phyloP scores from a whole-genome alignment of 2,329 filamentous ascomycete genomes.

The Nigrospora oryzae region DNA sequence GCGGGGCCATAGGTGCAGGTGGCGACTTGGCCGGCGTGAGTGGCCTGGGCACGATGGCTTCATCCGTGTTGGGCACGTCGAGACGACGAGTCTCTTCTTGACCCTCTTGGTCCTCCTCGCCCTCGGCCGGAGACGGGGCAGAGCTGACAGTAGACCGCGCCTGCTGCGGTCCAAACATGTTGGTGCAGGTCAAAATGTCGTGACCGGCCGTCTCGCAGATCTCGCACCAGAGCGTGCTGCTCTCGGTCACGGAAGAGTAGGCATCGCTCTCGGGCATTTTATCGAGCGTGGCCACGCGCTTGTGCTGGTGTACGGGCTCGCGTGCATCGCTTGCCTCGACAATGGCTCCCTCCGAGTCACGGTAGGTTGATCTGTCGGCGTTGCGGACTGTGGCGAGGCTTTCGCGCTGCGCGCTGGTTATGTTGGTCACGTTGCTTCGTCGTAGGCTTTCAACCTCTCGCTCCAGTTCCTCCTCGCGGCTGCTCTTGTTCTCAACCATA shows the following conservation, averaged over 20 bases:
- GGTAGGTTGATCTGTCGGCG: slow-evolving; percentile 46
- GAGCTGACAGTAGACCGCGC: slow-evolving; percentile 3
- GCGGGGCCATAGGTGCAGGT: slow-evolving; percentile 27
- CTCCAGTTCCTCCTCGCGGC: slow-evolving; percentile 77
- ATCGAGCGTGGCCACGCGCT: slow-evolving; percentile 49
- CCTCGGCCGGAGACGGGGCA: no score
- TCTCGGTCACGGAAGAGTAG: slow-evolving; percentile 63
- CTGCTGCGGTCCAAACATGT: slow-evolving; percentile 60
- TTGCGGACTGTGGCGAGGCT: slow-evolving; percentile 42
- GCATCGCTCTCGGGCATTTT: slow-evolving; percentile 64
- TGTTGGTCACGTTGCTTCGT: slow-evolving; percentile 29
- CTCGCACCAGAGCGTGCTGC: slow-evolving; percentile 78
- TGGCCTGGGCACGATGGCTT: slow-evolving; percentile 44
- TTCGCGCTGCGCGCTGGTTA: slow-evolving; percentile 32
- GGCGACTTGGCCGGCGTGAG: slow-evolving; percentile 43
- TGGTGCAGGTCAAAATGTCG: slow-evolving; percentile 89
- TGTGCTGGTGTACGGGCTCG: slow-evolving; percentile 37
- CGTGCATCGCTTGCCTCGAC: slow-evolving; percentile 44
- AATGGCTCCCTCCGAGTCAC: slow-evolving; percentile 60
- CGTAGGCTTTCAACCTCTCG: slow-evolving; percentile 66
- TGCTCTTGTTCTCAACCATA: slow-evolving; percentile 62
- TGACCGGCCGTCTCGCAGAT: slow-evolving; percentile 90
- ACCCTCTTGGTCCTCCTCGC: slow-evolving; percentile 3
- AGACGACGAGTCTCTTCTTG: slow-evolving; percentile 30
- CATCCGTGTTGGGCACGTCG: slow-evolving; percentile 24